Base-by-base conservation (phyloP, 495 filamentous ascomycete species). In the Articulospora tetracladia region DNA sequence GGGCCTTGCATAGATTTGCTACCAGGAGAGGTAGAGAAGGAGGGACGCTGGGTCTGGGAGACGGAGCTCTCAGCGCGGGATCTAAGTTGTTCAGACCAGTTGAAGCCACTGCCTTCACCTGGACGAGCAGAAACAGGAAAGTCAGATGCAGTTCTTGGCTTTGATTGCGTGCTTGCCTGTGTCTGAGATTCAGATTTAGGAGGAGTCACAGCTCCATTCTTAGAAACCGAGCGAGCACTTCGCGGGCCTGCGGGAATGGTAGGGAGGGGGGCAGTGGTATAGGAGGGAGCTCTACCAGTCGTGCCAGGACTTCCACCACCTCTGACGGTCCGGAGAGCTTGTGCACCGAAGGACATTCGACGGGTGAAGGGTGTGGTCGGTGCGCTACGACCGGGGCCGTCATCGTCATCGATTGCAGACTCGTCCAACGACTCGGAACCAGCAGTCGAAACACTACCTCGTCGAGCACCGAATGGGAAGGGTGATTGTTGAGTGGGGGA, bases 11-110 rank as follows among this genome's bases (percentile, higher is more conserved):
- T 46, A 0, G 46, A 22, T 53, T 55, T 62, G 1, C 57, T 3
- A 55, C 46, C 28, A 20, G 34, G 10, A 64, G 61, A 58, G 68
- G 69, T 53, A 68, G 62, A 60, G 63, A 69, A 66, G 24, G 57
- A 59, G 63, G 74, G 75, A 65, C 76, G 81, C 62, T 75, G 69
- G 69, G 77, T 66, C 66, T 75, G 67, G 47, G 88, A 84, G 56
- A 91, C 89, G 65, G 83, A 84, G 73, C 91, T 91, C 74, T 95
- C 89, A 64, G 92, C 92, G 63, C 92, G 86, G 66, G 85, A 84
- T 70, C 91, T 91, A 78, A 96, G 85, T 76, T 93, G 91, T 75
- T 96, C 92, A 74, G 90, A 89, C 89, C 92, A 96, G 73, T 94
- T 93, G 80, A 91, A 94, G 70, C 86, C 67, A 58, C 55, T 44